phyloP scores from a whole-genome alignment of 495 filamentous ascomycete genomes.

The Trichoderma asperelloides region DNA sequence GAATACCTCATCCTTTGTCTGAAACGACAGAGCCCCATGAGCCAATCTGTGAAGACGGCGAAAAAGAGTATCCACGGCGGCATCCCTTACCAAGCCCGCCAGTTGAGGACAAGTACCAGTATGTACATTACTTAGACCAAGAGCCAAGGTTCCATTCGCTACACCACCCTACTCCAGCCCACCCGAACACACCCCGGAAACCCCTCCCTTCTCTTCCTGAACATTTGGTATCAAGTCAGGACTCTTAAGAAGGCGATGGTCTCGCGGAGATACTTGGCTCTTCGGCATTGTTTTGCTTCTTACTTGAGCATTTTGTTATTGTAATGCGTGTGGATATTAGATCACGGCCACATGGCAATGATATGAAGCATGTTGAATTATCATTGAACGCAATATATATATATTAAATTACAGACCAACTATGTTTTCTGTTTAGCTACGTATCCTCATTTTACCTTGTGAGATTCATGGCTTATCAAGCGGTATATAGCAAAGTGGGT shows the following conservation, averaged over 20 bases:
- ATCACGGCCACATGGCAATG: background rate
- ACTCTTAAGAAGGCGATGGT: background rate
- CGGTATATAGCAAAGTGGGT: constrained; percentile 3
- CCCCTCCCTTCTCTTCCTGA: background rate
- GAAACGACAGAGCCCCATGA: background rate
- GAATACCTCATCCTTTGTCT: background rate
- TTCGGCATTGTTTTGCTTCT: background rate
- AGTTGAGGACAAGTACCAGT: background rate
- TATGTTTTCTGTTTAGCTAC: background rate
- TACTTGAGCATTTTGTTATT: background rate
- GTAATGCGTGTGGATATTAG: background rate
- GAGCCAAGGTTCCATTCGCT: background rate
- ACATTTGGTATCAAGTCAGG: background rate
- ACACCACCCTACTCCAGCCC: background rate
- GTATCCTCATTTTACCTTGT: background rate
- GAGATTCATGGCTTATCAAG: background rate
- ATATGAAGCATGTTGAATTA: background rate
- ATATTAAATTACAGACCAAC: background rate
- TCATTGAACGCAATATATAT: background rate
- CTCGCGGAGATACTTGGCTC: background rate
- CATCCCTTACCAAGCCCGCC: background rate
- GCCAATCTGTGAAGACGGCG: background rate
- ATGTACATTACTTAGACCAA: background rate
- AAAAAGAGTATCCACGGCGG: background rate
- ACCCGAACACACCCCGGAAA: background rate